Percentiles rank a stretch among this genome's conserved stretches.
These are phyloP conservation scores for Penicillium turbatum DNA, from an alignment of 495 filamentous ascomycete genomes.

Conservation along the genomic window DNA sequence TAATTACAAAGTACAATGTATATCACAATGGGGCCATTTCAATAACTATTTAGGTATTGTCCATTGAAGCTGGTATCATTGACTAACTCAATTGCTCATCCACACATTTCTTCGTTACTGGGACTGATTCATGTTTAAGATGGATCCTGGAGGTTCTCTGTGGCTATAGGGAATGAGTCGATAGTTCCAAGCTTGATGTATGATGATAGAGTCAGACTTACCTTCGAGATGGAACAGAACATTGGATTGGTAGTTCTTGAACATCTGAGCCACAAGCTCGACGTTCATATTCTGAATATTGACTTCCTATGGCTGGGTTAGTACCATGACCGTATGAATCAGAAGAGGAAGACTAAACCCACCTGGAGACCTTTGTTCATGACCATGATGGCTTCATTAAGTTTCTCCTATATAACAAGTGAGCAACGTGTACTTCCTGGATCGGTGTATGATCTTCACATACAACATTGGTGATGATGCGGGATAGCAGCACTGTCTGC, in stretches of 20 bases:
- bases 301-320: conserved; percentile 63
- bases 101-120: conserved; percentile 15
- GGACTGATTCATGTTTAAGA: conserved; percentile 36
- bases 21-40: not conserved
- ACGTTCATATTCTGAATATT: conserved; percentile 98
- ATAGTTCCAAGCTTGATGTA: not conserved
- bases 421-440: not conserved
- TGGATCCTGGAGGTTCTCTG: conserved; percentile 79
- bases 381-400: conserved; percentile 88
- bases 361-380: conserved; percentile 92
- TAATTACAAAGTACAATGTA: not conserved
- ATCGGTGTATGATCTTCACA: conserved; percentile 13
- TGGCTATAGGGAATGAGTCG: conserved; percentile 50
- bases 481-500: conserved; percentile 85
- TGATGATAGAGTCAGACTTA: conserved; percentile 28
- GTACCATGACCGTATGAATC: not conserved
- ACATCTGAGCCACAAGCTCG: conserved; percentile 97
- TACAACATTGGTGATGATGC: conserved; percentile 97
- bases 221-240: conserved; percentile 97
- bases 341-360: conserved; percentile 3
- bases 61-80: conserved; percentile 1
- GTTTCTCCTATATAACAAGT: conserved; percentile 68
- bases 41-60: not conserved
- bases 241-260: conserved; percentile 99
- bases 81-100: conserved; percentile 1